Base-by-base conservation (phyloP, 2,329 filamentous ascomycete genomes). In the Colletotrichum australisinense region DNA sequence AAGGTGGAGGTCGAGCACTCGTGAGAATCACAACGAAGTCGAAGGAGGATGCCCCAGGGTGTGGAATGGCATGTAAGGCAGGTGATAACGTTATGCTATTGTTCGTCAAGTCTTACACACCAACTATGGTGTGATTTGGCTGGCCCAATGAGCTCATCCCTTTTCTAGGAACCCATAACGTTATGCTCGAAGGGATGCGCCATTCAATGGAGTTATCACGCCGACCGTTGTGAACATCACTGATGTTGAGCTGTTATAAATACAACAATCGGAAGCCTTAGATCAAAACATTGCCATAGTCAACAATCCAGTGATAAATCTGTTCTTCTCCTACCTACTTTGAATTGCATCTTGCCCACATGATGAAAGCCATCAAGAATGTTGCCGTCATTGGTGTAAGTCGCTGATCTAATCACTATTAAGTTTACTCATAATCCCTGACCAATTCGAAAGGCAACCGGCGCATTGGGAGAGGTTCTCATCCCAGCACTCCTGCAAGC, bases 351-450 rank as follows among this genome's bases (percentile, higher is more conserved):
- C 11, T 12, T 12, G 11, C 32, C 9, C 12, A 35, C 32, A 35
- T 12, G 32, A 35, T 12, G 32, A 3, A 19, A 9, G 4, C 8
- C 2, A 55, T 71, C 12, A 58, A 63, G 9, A 71, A 28, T 3
- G 52, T 71, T 4, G 67, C 52, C 1, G n/a, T 71, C 6, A 57
- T 71, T 7, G 71, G 67, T 9, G 71, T 67, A 59, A 52, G 67
- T 67, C 5, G 5, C 19, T 49, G 19, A 22, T 11, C 4, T 22
- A 4, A 32, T 11, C 3, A 22, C 8, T 5, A 11, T 22, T 8
- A 5, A 0, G 8, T 1, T 4, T n/a, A 19, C 8, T 19, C 14
- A 4, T 5, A 16, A 32, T 1, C 2, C 5, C 14, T 59, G 32
- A 30, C n/a, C 35, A 8, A 30, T 7, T 4, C 1, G 12, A 1